phyloP scores from a whole-genome alignment of 2,329 filamentous ascomycete genomes.

The Exutisphaerella laricina region DNA sequence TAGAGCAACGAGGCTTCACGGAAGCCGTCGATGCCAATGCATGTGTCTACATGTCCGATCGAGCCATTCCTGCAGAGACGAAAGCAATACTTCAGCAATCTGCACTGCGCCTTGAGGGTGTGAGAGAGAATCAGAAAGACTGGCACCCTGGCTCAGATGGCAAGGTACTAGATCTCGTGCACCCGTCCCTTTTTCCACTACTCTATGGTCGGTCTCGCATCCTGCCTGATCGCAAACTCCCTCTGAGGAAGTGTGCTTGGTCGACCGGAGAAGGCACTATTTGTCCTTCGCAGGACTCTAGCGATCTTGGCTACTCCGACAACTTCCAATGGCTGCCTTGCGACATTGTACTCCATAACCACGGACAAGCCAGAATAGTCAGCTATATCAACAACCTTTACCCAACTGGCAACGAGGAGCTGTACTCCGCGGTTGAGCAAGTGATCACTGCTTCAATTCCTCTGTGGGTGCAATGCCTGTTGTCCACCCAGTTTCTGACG shows the following conservation, averaged over 20 bases:
- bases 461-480: slow-evolving; percentile 20
- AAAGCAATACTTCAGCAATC: slow-evolving; percentile 44
- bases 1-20: slow-evolving; percentile 38
- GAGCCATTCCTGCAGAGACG: slow-evolving; percentile 38
- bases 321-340: slow-evolving; percentile 26
- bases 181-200: slow-evolving; percentile 59
- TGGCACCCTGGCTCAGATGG: slow-evolving; percentile 56
- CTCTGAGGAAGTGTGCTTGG: slow-evolving; percentile 27
- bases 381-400: slow-evolving; percentile 30
- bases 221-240: slow-evolving; percentile 30
- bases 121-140: slow-evolving; percentile 38
- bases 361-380: slow-evolving; percentile 14
- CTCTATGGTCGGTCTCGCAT: slow-evolving; percentile 47
- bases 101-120: slow-evolving; percentile 47
- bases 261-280: slow-evolving; percentile 30
- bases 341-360: slow-evolving; percentile 14
- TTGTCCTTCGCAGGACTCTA: not conserved
- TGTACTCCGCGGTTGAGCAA: slow-evolving; percentile 24
- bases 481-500: not conserved
- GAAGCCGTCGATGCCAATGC: slow-evolving; percentile 42
- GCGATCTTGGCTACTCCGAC: not conserved
- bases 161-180: slow-evolving; percentile 56
- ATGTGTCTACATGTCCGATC: slow-evolving; percentile 51
- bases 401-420: slow-evolving; percentile 12
- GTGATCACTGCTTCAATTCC: slow-evolving; percentile 22